phyloP scores from a whole-genome alignment of 2,329 filamentous ascomycete species.

The Claviceps monticola region DNA sequence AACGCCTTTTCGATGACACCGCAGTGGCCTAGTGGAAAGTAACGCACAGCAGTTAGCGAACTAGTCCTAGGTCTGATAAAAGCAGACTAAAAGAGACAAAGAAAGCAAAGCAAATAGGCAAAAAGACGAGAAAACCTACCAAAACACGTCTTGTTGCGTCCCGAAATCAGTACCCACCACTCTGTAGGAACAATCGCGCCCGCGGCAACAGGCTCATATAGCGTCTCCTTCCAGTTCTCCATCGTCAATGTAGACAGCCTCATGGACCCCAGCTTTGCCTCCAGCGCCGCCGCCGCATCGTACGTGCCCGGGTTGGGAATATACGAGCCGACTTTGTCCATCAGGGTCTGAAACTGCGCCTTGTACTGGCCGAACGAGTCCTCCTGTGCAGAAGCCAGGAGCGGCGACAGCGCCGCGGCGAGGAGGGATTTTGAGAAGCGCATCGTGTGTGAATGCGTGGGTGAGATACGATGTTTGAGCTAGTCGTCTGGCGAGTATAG shows the following conservation, averaged over 20 bases:
- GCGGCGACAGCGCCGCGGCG: constrained; percentile 37
- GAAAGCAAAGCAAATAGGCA: constrained; percentile 8
- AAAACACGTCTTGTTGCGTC: constrained; percentile 66
- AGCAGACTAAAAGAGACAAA: background rate
- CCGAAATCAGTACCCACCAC: constrained; percentile 63
- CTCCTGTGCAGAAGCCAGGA: constrained; percentile 39
- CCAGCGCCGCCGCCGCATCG: constrained; percentile 26
- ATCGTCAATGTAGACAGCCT: constrained; percentile 44
- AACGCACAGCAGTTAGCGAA: background rate
- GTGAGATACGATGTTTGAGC: background rate
- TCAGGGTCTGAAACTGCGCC: constrained; percentile 49
- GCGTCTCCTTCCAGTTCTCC: constrained; percentile 55
- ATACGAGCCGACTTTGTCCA: constrained; percentile 43
- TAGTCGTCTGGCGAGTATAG: background rate
- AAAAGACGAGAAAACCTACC: constrained; percentile 28
- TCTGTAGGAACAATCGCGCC: constrained; percentile 52
- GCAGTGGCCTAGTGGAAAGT: constrained; percentile 43
- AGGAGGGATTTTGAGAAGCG: constrained; percentile 40
- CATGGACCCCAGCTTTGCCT: constrained; percentile 26
- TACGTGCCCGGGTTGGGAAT: constrained; percentile 33
- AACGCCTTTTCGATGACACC: constrained; percentile 48
- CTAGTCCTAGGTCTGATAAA: background rate
- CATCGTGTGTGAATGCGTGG: constrained; percentile 27
- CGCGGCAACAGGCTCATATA: constrained; percentile 47
- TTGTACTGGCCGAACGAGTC: constrained; percentile 42